Conservation (phyloP, 768 basidiomycete genomes). For the Pleurotus tuoliensis region DNA sequence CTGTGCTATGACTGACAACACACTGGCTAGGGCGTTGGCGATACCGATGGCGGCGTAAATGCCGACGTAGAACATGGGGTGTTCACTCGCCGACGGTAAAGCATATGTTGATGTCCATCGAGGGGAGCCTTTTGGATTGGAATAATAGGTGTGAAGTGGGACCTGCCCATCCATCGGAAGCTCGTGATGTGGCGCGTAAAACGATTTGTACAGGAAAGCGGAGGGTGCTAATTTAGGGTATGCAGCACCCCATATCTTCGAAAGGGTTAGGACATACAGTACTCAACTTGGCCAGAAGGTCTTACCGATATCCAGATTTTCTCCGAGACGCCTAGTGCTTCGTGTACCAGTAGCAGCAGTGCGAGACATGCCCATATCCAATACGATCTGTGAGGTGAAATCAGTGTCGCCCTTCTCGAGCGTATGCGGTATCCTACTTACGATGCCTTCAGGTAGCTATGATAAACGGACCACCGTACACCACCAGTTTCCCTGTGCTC, state of each 20-base stretch:
- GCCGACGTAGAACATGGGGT: slow-evolving; percentile 70
- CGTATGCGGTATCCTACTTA: slow-evolving; percentile 26
- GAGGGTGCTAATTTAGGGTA: slow-evolving; percentile 33
- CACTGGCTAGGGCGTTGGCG: slow-evolving; percentile 39
- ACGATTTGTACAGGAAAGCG: slow-evolving; percentile 29
- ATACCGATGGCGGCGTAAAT: slow-evolving; percentile 64
- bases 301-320: slow-evolving; percentile 74
- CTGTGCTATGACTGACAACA: slow-evolving; percentile 47
- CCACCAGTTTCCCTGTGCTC: slow-evolving; percentile 78
- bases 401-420: not conserved
- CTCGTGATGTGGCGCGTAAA: slow-evolving; percentile 35
- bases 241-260: slow-evolving; percentile 64
- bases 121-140: slow-evolving; percentile 15
- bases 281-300: too few species aligned
- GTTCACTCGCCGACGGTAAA: slow-evolving; percentile 49
- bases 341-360: slow-evolving; percentile 43
- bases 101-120: slow-evolving; percentile 18
- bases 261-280: not conserved
- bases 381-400: slow-evolving; percentile 41
- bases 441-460: slow-evolving; percentile 70
- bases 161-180: slow-evolving; percentile 27
- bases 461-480: slow-evolving; percentile 75
- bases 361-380: slow-evolving; percentile 60
- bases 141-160: slow-evolving; percentile 16
- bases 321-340: slow-evolving; percentile 45